These are phyloP conservation scores for Suillus decipiens DNA, from an alignment of 768 basidiomycete species.

Conservation along the genomic window DNA sequence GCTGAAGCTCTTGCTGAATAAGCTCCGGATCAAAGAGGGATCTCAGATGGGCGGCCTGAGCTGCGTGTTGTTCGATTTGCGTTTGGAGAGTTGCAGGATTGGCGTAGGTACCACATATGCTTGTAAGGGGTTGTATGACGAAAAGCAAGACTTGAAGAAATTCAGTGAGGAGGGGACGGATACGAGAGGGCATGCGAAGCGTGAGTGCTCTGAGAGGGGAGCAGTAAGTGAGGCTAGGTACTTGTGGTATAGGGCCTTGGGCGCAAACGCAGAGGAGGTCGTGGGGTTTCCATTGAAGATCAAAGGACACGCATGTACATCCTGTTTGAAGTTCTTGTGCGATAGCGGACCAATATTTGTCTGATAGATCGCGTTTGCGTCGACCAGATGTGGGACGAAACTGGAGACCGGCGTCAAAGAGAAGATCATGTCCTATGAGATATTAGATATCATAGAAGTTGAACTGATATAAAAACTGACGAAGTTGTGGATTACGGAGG, in stretches of 20 bases:
- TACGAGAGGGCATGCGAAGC: conserved; percentile 70
- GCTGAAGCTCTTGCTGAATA: conserved; percentile 80
- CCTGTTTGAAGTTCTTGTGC: conserved; percentile 74
- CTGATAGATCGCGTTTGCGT: conserved; percentile 68
- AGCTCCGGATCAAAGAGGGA: conserved; percentile 80
- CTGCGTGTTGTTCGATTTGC: conserved; percentile 62
- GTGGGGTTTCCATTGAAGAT: conserved; percentile 55
- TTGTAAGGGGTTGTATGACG: conserved; percentile 81
- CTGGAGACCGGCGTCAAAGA: conserved; percentile 84
- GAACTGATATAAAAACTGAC: conserved; percentile 48
- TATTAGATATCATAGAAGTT: conserved; percentile 6
- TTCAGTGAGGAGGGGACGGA: conserved; percentile 67
- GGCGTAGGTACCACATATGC: conserved; percentile 58
- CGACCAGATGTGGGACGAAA: conserved; percentile 78
- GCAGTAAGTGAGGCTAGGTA: conserved; percentile 46
- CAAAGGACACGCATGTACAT: conserved; percentile 84
- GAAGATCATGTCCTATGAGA: conserved; percentile 76
- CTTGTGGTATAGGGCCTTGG: conserved; percentile 42
- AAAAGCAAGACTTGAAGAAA: conserved; percentile 80
- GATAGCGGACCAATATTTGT: conserved; percentile 86
- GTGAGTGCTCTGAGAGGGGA: conserved; percentile 53
- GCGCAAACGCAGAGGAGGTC: conserved; percentile 58
- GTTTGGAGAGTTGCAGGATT: conserved; percentile 59
- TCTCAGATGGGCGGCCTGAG: conserved; percentile 66
- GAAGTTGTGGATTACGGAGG: conserved; percentile 86